These are phyloP conservation scores for Thelonectria rubi DNA, from an alignment of 2,329 filamentous ascomycete genomes.

Conservation along the genomic window DNA sequence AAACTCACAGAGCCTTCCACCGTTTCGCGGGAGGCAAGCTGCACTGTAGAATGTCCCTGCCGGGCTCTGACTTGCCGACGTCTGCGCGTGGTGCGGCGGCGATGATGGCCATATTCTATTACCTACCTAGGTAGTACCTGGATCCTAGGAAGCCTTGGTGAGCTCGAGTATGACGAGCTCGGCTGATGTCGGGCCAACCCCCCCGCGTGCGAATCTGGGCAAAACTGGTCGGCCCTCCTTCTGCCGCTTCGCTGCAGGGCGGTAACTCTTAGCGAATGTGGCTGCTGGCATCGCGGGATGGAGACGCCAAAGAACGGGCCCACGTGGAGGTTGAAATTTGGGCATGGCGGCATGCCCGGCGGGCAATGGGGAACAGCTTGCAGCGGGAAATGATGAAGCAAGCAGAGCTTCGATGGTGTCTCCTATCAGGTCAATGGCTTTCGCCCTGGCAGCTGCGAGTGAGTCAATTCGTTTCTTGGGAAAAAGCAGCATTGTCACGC, in stretches of 20 bases:
- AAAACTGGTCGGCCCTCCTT: neutral
- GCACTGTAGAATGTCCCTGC: constrained; percentile 10
- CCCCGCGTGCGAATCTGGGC: constrained; percentile 11
- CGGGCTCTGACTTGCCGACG: neutral
- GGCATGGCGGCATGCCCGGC: constrained; percentile 7
- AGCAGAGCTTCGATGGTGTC: neutral
- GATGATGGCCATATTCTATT: neutral
- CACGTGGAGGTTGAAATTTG: constrained; percentile 38
- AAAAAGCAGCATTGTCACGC: neutral
- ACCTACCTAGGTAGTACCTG: no score
- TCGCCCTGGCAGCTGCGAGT: neutral
- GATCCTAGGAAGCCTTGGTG: neutral
- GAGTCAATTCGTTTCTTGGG: neutral
- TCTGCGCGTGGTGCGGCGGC: neutral
- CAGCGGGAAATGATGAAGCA: constrained; percentile 10
- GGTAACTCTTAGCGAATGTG: constrained; percentile 1
- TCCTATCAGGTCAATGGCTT: neutral
- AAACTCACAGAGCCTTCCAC: constrained; percentile 6
- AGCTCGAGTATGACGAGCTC: constrained; percentile 24
- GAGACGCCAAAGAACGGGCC: constrained; percentile 23
- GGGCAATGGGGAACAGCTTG: neutral
- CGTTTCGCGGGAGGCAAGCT: constrained; percentile 9
- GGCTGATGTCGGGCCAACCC: constrained; percentile 45
- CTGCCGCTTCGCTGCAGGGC: neutral
- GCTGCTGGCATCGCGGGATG: constrained; percentile 10